phyloP scores from a whole-genome alignment of 176 grass and related monocot species.

The Typha latifolia region DNA sequence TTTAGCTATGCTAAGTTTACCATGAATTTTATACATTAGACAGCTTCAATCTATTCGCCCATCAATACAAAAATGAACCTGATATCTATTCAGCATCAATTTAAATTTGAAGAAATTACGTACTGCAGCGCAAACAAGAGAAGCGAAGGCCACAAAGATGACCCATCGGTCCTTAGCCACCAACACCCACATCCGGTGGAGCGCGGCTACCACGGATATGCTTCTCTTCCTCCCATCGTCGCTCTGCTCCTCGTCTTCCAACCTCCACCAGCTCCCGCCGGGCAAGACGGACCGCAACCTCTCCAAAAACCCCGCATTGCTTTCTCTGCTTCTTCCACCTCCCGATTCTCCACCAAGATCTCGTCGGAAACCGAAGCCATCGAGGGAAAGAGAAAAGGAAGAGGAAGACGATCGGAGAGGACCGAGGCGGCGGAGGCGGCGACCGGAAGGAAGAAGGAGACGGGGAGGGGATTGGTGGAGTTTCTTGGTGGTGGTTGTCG shows the following conservation, averaged over 20 bases:
- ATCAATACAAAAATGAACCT: background rate
- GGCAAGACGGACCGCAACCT: conserved; percentile 53
- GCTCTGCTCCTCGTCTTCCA: conserved; percentile 47
- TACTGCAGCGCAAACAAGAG: conserved; percentile 78
- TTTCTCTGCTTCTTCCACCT: conserved; percentile 26
- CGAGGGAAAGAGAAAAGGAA: background rate
- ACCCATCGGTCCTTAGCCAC: conserved; percentile 59
- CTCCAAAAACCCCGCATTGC: conserved; percentile 30
- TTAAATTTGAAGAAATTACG: conserved; percentile 4
- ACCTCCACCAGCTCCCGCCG: conserved; percentile 85
- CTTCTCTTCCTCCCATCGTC: conserved; percentile 34
- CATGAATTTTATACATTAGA: background rate
- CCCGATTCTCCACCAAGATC: conserved; percentile 21
- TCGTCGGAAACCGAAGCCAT: conserved; percentile 22
- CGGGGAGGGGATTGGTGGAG: conserved; percentile 18
- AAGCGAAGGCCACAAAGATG: conserved; percentile 63
- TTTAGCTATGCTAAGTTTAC: background rate
- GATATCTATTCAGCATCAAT: background rate
- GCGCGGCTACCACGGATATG: conserved; percentile 47
- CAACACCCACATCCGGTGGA: conserved; percentile 75
- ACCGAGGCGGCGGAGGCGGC: conserved; percentile 4
- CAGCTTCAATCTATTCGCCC: background rate
- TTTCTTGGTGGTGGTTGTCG: conserved; percentile 4
- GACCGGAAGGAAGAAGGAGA: background rate
- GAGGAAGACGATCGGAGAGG: conserved; percentile 9